phyloP scores from a whole-genome alignment of 2,329 filamentous ascomycete genomes.

The Cercospora sesami region DNA sequence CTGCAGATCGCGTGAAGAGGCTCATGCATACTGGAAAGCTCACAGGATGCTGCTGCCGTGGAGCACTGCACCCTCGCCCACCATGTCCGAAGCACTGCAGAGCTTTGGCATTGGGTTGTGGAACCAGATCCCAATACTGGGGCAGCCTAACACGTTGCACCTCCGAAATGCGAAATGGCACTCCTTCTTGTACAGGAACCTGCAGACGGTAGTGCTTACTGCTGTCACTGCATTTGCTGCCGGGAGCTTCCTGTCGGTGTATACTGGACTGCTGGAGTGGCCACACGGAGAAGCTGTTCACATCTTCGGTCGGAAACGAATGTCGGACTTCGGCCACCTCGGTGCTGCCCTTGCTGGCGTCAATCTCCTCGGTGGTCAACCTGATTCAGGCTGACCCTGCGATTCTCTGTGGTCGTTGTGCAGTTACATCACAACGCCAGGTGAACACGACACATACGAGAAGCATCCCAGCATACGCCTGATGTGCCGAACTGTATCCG shows the following conservation, averaged over 20 bases:
- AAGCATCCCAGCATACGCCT: not conserved
- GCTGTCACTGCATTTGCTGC: slow-evolving; percentile 24
- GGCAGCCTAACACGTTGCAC: slow-evolving; percentile 16
- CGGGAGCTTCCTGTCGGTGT: slow-evolving; percentile 28
- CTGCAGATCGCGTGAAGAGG: slow-evolving; percentile 10
- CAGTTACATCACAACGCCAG: not conserved
- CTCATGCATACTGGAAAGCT: slow-evolving; percentile 4
- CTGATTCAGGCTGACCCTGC: slow-evolving; percentile 2
- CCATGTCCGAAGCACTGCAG: slow-evolving; percentile 16
- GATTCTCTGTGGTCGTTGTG: not conserved
- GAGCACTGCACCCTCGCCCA: slow-evolving; percentile 15
- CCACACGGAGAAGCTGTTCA: slow-evolving; percentile 38
- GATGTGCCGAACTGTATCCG: not conserved
- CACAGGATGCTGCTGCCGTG: slow-evolving; percentile 32
- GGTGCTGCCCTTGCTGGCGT: slow-evolving; percentile 39
- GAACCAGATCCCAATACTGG: slow-evolving; percentile 30
- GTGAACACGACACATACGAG: not conserved
- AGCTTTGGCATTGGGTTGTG: slow-evolving; percentile 22
- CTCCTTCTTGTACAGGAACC: slow-evolving; percentile 25
- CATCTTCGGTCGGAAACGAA: slow-evolving; percentile 38
- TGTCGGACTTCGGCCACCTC: slow-evolving; percentile 39
- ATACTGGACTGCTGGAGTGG: slow-evolving; percentile 33
- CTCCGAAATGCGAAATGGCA: slow-evolving; percentile 20
- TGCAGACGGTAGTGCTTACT: slow-evolving; percentile 27
- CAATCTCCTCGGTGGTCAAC: slow-evolving; percentile 27